Evolutionary conservation across 1,284 basidiomycete genomes (phyloP), one percentile per base, ranked within the genome.

Genomic region (Cutaneotrichosporon cutaneum): DNA sequence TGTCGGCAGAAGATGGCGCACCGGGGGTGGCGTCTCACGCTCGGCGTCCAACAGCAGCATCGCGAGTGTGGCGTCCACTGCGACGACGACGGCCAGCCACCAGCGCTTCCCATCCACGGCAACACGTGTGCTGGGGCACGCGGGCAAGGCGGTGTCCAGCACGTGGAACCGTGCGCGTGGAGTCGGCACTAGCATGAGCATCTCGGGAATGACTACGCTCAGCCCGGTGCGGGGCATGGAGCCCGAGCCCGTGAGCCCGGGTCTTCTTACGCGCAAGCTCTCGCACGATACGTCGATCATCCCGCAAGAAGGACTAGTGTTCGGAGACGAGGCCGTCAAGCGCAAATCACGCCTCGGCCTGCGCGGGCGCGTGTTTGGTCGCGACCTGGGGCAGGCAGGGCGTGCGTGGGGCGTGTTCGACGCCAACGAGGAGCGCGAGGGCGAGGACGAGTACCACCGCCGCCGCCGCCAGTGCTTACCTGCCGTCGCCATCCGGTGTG

Each of bases 401-500:
- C 67, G 67, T 35, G 67, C 70, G 13, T 75, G 71, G 70, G 66
- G 71, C 10, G 68, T 75, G 2, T 61, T 61, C 10, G 71, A 73
- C 26, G 63, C 64, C 2, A 51, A 61, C 35, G 69, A 60, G 8
- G 66, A 67, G 18, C 61, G 64, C 5, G 27, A 22, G 0, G 68
- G 58, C 14, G 68, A 64, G 52, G 60, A 22, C 27, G 68, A 71
- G 27, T 72, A 64, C 54, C 66, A 73, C 36, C 65, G 54, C 42
- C 66, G 72, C 36, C 56, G 75, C 26, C 68, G 72, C 47, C 64
- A 64, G 35, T 73, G 72, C 54, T 58, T 81, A n/a, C 80, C 80
- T 0, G 77, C 80, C 4, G 69, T 80, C 1, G 75, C 76, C 0
- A 63, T 80, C 10, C 71, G 80, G 35, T 70, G 72, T 24, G 73